Base-by-base conservation (phyloP, 2,329 filamentous ascomycete genomes). In the Penicillium sp. region DNA sequence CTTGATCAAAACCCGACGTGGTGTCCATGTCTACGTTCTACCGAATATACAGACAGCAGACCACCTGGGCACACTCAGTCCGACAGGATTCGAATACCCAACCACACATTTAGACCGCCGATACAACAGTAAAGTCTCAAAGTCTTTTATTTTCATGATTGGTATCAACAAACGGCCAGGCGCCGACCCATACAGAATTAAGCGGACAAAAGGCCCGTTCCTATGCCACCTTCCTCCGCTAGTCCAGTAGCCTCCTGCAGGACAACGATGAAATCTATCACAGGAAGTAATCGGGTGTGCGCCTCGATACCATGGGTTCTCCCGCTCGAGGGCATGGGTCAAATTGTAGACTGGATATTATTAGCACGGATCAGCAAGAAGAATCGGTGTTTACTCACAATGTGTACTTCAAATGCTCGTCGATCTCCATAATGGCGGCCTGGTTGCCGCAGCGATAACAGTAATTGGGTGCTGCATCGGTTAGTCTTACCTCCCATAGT, bases 391-490 rank as follows among this genome's bases (percentile, higher is more conserved):
- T n/a, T 31, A 84, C 89, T 72, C 80, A 96, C 91, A 98, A 97
- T 65, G 93, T 97, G 74, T 97, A 98, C 78, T 98, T 97, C 68
- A 98, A 76, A 71, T 97, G 90, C 75, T 98, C 93, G 59, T 97
- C 93, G 71, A 98, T 98, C 74, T 97, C 93, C 93, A 98, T 98
- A 70, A 98, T 97, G n/a, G 93, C 93, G 47, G 93, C 93, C 74
- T 97, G 93, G 74, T 98, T 98, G 67, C 93, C 93, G 68, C 93
- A 98, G 70, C 93, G 83, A 79, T 98, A 97, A 77, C 91, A 98
- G 78, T 98, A 98, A 71, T 91, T 91, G 54, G 87, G 87, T 44
- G 87, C 87, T 56, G 41, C 10, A 39, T 41, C 13, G 9, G 37
- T 40, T 18, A 49, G 13, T 32, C 11, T 3, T n/a, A 10, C 0